Base-by-base conservation (phyloP, 768 basidiomycete genomes). In the Leccinellum albellum region DNA sequence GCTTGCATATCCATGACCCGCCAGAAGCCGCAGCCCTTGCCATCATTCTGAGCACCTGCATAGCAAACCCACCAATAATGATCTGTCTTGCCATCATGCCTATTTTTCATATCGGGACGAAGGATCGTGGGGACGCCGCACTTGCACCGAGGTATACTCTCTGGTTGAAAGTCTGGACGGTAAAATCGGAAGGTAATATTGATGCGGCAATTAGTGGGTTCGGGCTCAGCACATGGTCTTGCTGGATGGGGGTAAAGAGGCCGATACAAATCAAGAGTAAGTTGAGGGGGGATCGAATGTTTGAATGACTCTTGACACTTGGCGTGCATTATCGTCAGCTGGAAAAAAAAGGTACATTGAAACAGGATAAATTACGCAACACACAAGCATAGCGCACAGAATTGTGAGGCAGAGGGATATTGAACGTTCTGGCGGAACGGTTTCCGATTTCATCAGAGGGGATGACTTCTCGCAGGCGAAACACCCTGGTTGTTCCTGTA, bases 291-390 rank as follows among this genome's bases (percentile, higher is more conserved):
- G 17, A 92, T 79, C 4, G 84, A 79, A 61, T 92, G 89, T 64
- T 93, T 93, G 74, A 88, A 93, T 40, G 75, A 77, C 66, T 93
- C 91, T 75, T 93, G 91, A 57, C 86, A 87, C 15, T 85, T 82
- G 2, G 90, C 88, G 62, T 93, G 91, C 91, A 93, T 93, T 55
- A 93, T 90, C n/a, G 79, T 79, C 33, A 93, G 76, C 89, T 92
- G 56, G 24, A 55, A 42, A 58, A 40, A 35, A 58, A 40, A 35
- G 2, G 15, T 6, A 8, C 6, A 6, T 50, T 29, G 42, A 53
- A 46, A 32, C 50, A 6, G 28, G 15, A 35, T 6, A 26, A 35
- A 28, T 24, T 14, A 29, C 42, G 46, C 46, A 54, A 57, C 40
- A 33, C 57, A 57, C 3, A 53, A 40, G n/a, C 48, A 28, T 55